Evolutionary conservation across 2,329 filamentous ascomycete species (phyloP), one percentile per base, ranked within the genome.

Genomic region (Pseudogymnoascus sp.): DNA sequence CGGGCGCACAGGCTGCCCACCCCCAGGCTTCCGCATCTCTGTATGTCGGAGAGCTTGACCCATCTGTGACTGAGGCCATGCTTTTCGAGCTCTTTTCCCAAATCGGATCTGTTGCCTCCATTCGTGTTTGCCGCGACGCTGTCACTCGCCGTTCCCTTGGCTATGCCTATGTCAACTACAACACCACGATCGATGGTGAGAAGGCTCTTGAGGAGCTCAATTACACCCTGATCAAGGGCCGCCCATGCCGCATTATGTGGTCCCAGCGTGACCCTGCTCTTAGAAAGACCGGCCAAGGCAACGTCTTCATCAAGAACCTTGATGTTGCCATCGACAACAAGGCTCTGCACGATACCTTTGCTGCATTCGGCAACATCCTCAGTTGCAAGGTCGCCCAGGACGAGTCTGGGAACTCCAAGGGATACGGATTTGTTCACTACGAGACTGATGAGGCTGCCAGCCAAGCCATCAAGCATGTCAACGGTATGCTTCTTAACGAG

Each of bases 161-260:
- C 71, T 99, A 99, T 78, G 95, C 95, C 78, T 99, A 99, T 79
- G 95, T 99, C 81, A 99, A 99, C 87, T 99, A 98, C 87, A 99
- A 98, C 84, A 93, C 91, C 78, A 96, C 93, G 67, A 78, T 87
- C 67, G 95, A 99, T 77, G 95, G 95, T 73, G 95, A 99, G 84
- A 96, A 96, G 81, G 95, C 95, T 73, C 88, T 99, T 66, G 95
- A 99, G 82, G 95, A 99, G 81, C 86, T 99, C 72, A 99, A 99
- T 87, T 99, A 99, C 84, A 99, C 95, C 68, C 83, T 97, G 73
- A 98, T 99, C 84, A 98, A 98, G 86, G 93, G 93, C 73, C 92
- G 90, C 76, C 93, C 95, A 66, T 99, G 95, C 89, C 93, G 95
- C 75, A 99, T 99, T 82, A 99, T 99, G 95, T 99, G 95, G 95